These are phyloP conservation scores for Mallotus nudiflorus DNA, from an alignment of 345 rosid genomes.

Conservation along the genomic window DNA sequence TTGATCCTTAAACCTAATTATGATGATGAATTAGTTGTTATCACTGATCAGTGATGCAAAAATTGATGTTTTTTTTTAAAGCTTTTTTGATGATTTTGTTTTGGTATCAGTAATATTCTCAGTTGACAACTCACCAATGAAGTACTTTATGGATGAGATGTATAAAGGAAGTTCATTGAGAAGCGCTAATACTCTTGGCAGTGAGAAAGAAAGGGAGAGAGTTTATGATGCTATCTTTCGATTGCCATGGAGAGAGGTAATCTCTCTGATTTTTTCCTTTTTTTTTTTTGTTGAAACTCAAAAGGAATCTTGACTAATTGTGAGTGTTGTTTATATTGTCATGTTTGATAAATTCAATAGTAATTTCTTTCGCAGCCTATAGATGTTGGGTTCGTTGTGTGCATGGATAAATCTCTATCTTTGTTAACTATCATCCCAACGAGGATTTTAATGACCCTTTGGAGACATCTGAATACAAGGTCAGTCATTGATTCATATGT, in stretches of 20 bases:
- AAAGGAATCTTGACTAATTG: too few species aligned
- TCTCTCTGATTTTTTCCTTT: slow-evolving; percentile 73
- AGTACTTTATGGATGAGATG: slow-evolving; percentile 78
- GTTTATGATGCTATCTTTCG: slow-evolving; percentile 95
- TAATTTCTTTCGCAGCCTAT: slow-evolving; percentile 83
- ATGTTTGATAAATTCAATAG: slow-evolving; percentile 6
- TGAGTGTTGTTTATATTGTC: neutral
- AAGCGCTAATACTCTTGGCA: slow-evolving; percentile 70
- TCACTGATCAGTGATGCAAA: too few species aligned
- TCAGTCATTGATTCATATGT: too few species aligned
- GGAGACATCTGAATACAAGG: slow-evolving; percentile 64
- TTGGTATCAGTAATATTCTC: slow-evolving; percentile 10
- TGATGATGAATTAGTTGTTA: too few species aligned
- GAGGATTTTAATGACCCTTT: slow-evolving; percentile 60
- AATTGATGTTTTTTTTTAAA: too few species aligned
- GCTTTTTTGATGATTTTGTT: neutral
- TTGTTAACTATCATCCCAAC: slow-evolving; percentile 96
- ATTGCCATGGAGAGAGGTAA: slow-evolving; percentile 99
- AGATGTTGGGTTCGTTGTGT: slow-evolving; percentile 93
- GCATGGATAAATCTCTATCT: slow-evolving; percentile 93
- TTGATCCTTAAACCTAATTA: too few species aligned
- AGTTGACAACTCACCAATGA: slow-evolving; percentile 70
- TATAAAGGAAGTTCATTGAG: slow-evolving; percentile 66
- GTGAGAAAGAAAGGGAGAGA: slow-evolving; percentile 82
- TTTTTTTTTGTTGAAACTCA: too few species aligned